Conservation (phyloP, 495 filamentous ascomycete species). For the Penicillium alfredii region DNA sequence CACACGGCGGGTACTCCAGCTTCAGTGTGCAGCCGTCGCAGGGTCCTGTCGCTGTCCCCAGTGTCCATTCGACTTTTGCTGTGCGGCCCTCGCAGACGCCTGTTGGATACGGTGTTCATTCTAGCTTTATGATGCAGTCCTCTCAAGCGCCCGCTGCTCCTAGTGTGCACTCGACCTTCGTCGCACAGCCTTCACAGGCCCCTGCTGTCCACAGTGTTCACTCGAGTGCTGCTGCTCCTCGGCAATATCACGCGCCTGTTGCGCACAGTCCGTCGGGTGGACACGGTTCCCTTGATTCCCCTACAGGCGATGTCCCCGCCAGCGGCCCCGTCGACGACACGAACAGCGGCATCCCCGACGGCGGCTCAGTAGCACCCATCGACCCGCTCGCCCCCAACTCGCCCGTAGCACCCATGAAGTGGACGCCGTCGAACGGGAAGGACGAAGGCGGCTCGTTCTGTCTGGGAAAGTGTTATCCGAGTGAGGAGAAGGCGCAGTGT, state of each 20-base stretch:
- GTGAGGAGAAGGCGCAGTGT: slow-evolving; percentile 12
- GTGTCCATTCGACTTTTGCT: too few species aligned
- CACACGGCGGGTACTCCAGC: too few species aligned
- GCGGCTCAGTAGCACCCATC: slow-evolving; percentile 13
- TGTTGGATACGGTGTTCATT: too few species aligned
- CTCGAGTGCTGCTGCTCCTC: background rate
- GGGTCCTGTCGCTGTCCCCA: too few species aligned
- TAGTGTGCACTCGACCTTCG: too few species aligned
- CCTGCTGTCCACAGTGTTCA: too few species aligned
- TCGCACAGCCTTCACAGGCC: too few species aligned
- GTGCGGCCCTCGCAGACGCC: too few species aligned
- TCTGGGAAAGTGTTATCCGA: slow-evolving; percentile 17
- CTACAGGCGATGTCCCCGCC: background rate
- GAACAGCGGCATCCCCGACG: too few species aligned
- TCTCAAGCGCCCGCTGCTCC: too few species aligned
- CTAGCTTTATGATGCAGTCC: too few species aligned
- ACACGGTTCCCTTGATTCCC: background rate
- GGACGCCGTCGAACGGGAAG: slow-evolving; percentile 5
- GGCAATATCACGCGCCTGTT: background rate
- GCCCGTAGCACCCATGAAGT: slow-evolving; percentile 13
- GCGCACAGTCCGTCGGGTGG: background rate
- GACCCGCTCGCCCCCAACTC: slow-evolving; percentile 9
- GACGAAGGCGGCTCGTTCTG: slow-evolving; percentile 28
- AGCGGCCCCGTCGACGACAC: background rate
- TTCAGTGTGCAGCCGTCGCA: too few species aligned